Evolutionary conservation across 2,329 filamentous ascomycete genomes (phyloP).

Genomic region (Aspergillus awamori): DNA sequence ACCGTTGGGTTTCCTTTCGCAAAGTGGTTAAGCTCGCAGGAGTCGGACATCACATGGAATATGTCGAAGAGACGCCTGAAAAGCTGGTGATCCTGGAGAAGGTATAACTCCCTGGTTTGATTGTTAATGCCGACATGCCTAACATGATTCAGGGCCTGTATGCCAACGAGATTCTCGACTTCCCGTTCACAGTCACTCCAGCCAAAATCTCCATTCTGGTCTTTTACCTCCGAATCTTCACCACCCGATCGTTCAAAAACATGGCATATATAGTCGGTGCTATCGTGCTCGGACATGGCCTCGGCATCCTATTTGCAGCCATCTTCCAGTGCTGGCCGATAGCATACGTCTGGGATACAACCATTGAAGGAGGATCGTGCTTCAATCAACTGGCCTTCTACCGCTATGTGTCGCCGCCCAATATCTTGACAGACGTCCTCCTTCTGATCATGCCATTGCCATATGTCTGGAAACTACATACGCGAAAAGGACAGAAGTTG

Average conservation of each 20-base stretch:
- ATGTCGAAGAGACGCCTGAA: constrained; percentile 13
- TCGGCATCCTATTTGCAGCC: constrained; percentile 24
- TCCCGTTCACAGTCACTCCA: constrained; percentile 27
- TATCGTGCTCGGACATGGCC: constrained; percentile 23
- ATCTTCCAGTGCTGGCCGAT: constrained; percentile 31
- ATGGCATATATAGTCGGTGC: constrained; percentile 23
- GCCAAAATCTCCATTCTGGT: constrained; percentile 30
- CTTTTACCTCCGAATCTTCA: constrained; percentile 31
- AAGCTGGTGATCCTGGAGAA: constrained; percentile 22
- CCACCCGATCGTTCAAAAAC: constrained; percentile 20
- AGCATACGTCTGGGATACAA: constrained; percentile 22
- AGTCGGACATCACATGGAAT: constrained; percentile 20
- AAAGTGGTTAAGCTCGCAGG: constrained; percentile 23
- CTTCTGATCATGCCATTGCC: constrained; percentile 20
- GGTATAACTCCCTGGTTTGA: constrained; percentile 6
- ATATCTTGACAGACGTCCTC: constrained; percentile 17
- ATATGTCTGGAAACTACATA: constrained; percentile 21
- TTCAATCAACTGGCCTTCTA: constrained; percentile 25
- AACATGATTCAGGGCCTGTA: constrained; percentile 17
- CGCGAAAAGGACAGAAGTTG: constrained; percentile 19
- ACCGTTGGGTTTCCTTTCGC: background rate
- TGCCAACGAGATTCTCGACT: constrained; percentile 25
- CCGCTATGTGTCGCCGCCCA: constrained; percentile 21
- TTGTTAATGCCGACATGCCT: background rate
- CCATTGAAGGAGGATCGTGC: constrained; percentile 18